These are phyloP conservation scores for Xylariaceae sp. DNA, from an alignment of 2,329 filamentous ascomycete species.

Conservation along the genomic window DNA sequence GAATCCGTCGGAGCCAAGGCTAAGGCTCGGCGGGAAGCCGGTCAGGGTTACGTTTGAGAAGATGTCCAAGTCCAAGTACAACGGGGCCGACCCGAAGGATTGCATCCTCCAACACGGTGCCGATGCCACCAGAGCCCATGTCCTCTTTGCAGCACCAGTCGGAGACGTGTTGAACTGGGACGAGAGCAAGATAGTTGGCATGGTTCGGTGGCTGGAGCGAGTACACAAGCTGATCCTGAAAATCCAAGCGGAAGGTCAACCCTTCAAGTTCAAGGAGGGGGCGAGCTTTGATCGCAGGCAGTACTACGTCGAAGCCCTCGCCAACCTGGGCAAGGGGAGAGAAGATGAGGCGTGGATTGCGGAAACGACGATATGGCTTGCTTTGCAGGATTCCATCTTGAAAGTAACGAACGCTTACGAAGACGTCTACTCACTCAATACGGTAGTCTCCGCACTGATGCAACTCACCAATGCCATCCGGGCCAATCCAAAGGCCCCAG, in stretches of 20 bases:
- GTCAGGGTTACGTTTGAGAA: constrained; percentile 71
- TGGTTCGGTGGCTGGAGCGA: constrained; percentile 71
- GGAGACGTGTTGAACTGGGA: constrained; percentile 84
- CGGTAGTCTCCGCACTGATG: constrained; percentile 76
- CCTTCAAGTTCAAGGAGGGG: neutral
- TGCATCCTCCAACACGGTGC: constrained; percentile 71
- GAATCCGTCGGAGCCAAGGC: constrained; percentile 46
- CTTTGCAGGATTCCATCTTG: constrained; percentile 58
- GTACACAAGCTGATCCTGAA: constrained; percentile 31
- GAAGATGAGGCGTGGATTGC: constrained; percentile 32
- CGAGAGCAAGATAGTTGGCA: constrained; percentile 69
- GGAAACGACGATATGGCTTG: constrained; percentile 50
- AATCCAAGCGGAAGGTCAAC: constrained; percentile 3
- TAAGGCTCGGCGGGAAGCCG: constrained; percentile 51
- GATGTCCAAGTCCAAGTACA: constrained; percentile 94
- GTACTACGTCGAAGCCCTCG: constrained; percentile 30
- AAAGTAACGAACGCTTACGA: constrained; percentile 63
- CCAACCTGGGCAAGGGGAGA: constrained; percentile 23
- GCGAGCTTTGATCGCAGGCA: constrained; percentile 14
- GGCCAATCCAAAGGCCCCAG: constrained; percentile 34
- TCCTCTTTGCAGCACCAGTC: constrained; percentile 82
- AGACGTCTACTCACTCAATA: constrained; percentile 71
- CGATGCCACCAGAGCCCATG: constrained; percentile 77
- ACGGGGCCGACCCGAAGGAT: constrained; percentile 73
- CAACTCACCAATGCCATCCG: constrained; percentile 64